Percentiles rank a stretch among this genome's conserved stretches.
phyloP scores from a whole-genome alignment of 306 rosid species.

The Dryas drummondii region DNA sequence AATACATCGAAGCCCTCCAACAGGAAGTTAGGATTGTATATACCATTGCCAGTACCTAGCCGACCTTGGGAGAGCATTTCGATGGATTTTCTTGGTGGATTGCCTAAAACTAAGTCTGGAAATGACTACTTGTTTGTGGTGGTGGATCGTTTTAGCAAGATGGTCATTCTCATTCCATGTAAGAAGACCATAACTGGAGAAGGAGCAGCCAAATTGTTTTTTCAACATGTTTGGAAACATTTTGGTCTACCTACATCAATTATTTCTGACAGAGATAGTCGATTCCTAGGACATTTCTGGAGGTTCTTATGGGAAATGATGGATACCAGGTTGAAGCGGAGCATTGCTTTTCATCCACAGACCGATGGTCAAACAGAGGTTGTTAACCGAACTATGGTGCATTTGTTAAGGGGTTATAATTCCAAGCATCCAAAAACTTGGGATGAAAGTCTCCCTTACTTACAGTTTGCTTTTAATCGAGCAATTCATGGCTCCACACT shows the following conservation, averaged over 20 bases:
- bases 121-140: slow-evolving; percentile 5
- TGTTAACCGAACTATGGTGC: not conserved
- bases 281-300: not conserved
- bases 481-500: not conserved
- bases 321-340: not conserved
- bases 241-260: not conserved
- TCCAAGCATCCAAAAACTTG: not conserved
- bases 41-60: slow-evolving; percentile 4
- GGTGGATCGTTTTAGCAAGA: slow-evolving; percentile 5
- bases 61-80: slow-evolving; percentile 1
- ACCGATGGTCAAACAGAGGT: slow-evolving; percentile 3
- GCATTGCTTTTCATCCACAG: not conserved
- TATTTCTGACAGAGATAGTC: not conserved
- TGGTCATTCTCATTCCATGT: slow-evolving; percentile 1
- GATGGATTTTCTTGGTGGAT: slow-evolving; percentile 2
- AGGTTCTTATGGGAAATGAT: not conserved
- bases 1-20: slow-evolving; percentile 4
- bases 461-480: not conserved
- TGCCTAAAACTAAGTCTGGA: not conserved
- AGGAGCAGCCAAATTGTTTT: not conserved
- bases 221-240: not conserved
- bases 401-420: slow-evolving; percentile 2
- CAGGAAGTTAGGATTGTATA: slow-evolving; percentile 4
- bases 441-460: not conserved
- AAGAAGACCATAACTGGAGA: not conserved